These are phyloP conservation scores for Scheffersomyces segobiensis DNA, from an alignment of 1,139 yeast genomes.

Conservation along the genomic window DNA sequence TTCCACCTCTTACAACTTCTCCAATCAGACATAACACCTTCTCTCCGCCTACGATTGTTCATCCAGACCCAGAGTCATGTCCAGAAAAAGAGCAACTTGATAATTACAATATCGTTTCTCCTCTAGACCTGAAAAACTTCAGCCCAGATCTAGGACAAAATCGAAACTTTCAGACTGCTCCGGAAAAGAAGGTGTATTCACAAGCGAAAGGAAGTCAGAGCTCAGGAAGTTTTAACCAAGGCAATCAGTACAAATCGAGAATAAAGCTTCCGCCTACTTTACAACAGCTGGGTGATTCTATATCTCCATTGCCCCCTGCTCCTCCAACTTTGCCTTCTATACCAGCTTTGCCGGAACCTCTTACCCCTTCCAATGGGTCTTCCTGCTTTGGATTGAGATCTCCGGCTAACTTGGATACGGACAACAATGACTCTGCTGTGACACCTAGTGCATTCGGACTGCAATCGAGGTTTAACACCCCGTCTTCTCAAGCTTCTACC, in stretches of 20 bases:
- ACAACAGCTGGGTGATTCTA: constrained; percentile 7
- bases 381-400: not conserved
- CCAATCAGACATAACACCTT: not conserved
- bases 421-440: not conserved
- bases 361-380: not conserved
- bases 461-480: constrained; percentile 9
- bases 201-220: constrained; percentile 20
- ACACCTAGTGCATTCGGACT: not conserved
- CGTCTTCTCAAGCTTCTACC: constrained; percentile 15
- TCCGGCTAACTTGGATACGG: not conserved
- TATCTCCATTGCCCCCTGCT: not conserved
- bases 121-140: not conserved
- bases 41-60: constrained; percentile 1
- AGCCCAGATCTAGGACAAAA: not conserved
- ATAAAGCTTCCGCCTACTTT: constrained; percentile 32
- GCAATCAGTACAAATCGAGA: constrained; percentile 26
- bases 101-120: constrained; percentile 2
- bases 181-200: constrained; percentile 8
- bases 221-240: constrained; percentile 26
- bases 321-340: not conserved
- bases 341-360: not conserved
- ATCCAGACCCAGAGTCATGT: not conserved
- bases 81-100: constrained; percentile 3
- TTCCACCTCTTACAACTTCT: not conserved
- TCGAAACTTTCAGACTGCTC: not conserved